Conservation (phyloP, 176 grass and related monocot species). For the Phoenix dactylifera region DNA sequence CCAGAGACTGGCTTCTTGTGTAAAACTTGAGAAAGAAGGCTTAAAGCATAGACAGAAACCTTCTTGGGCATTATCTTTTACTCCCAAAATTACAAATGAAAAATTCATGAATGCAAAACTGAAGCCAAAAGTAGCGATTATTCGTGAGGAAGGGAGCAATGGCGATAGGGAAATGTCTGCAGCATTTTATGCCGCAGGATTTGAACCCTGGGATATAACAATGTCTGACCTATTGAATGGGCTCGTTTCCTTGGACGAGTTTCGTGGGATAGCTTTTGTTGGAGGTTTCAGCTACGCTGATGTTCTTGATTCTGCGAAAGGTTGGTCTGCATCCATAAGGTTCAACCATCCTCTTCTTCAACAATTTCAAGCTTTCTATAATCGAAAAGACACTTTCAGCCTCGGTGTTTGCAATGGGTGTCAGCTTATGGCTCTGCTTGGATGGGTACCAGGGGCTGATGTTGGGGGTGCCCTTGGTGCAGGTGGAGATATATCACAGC, state of each 20-base stretch:
- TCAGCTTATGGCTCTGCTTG: conserved; percentile 94
- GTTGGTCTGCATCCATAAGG: conserved; percentile 87
- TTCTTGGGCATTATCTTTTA: conserved; percentile 68
- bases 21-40: conserved; percentile 79
- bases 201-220: conserved; percentile 84
- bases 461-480: conserved; percentile 42
- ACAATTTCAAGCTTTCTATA: conserved; percentile 77
- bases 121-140: conserved; percentile 82
- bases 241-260: conserved; percentile 43
- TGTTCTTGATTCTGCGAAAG: conserved; percentile 84
- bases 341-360: conserved; percentile 79
- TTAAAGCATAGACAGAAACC: conserved; percentile 47
- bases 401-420: conserved; percentile 94
- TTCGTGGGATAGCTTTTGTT: conserved; percentile 79
- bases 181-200: conserved; percentile 74
- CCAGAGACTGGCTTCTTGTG: conserved; percentile 70
- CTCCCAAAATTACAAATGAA: conserved; percentile 45
- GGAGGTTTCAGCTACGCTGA: conserved; percentile 96
- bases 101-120: conserved; percentile 45
- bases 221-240: conserved; percentile 66
- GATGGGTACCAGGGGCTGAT: conserved; percentile 71
- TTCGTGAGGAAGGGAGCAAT: conserved; percentile 88
- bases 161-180: conserved; percentile 90
- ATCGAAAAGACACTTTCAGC: conserved; percentile 73
- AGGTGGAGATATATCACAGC: conserved; percentile 67